These are phyloP conservation scores for Elongisporangium anandrum DNA, from an alignment of 352 stramenopile species.

Conservation along the genomic window DNA sequence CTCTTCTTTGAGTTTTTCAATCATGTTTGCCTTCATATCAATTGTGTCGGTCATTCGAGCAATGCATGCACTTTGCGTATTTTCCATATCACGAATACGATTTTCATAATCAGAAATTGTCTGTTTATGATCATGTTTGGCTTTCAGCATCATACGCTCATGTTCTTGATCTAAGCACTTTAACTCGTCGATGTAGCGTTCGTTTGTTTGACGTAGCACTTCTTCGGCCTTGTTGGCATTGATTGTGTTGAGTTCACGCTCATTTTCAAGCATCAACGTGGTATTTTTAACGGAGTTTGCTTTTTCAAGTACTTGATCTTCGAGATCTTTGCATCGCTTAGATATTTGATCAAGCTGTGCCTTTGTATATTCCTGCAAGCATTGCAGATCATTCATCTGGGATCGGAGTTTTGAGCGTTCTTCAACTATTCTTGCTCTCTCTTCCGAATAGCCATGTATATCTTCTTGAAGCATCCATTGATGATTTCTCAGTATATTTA, in stretches of 20 bases:
- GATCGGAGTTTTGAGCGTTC: neutral
- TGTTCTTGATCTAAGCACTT: neutral
- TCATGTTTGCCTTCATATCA: slow-evolving; percentile 23
- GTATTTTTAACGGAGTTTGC: neutral
- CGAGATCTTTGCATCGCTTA: neutral
- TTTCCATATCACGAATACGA: slow-evolving; percentile 1
- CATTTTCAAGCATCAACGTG: neutral
- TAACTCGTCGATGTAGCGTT: neutral
- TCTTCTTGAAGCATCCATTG: slow-evolving; percentile 1
- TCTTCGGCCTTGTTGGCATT: neutral
- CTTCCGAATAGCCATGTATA: neutral
- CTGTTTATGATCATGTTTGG: neutral
- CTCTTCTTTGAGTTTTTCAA: slow-evolving; percentile 26
- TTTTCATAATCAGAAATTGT: neutral
- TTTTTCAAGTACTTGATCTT: neutral
- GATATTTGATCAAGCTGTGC: neutral
- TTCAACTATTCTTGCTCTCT: neutral
- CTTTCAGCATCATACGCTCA: neutral
- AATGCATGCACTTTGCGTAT: slow-evolving; percentile 16
- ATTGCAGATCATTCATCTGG: neutral
- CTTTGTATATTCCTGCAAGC: neutral
- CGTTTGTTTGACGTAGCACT: neutral
- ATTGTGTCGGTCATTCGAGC: slow-evolving; percentile 32
- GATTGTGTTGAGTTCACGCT: neutral
- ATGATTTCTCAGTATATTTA: neutral